Conservation (phyloP, 2,329 filamentous ascomycete species). For the Diaporthe destruens region DNA sequence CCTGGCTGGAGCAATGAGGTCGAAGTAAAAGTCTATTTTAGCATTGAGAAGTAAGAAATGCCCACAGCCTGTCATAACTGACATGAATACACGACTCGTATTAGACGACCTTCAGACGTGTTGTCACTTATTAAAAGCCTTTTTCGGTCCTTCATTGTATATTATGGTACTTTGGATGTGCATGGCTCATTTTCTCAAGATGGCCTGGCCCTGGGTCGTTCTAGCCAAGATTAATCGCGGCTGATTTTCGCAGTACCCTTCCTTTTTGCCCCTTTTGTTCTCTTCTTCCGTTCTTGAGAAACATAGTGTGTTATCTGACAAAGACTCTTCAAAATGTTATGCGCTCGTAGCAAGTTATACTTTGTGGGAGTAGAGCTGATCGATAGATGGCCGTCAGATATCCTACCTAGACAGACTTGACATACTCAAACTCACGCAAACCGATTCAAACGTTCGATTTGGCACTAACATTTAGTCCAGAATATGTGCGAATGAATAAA, state of each 20-base stretch:
- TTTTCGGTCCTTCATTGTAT: neutral
- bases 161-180: neutral
- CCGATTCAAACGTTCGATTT: neutral
- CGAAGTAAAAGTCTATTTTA: slow-evolving; percentile 72
- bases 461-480: neutral
- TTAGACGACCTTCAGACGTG: neutral
- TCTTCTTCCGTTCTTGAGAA: neutral
- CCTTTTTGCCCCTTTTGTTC: neutral
- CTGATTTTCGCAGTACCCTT: neutral
- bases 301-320: neutral
- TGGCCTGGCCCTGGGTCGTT: neutral
- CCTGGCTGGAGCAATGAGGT: slow-evolving; percentile 86
- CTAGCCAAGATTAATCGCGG: neutral
- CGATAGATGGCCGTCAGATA: neutral
- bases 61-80: neutral
- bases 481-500: neutral
- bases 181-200: neutral
- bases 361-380: neutral
- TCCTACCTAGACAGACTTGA: neutral
- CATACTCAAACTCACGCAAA: neutral
- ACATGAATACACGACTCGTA: neutral
- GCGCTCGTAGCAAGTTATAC: neutral
- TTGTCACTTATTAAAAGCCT: too few relatives aligned
- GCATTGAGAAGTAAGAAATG: slow-evolving; percentile 50
- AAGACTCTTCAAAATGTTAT: neutral